A percentile compares a stretch with the other conserved stretches of the same genome.
phyloP scores from a whole-genome alignment of 2,329 filamentous ascomycete species.

The Ophiostoma ulmi region DNA sequence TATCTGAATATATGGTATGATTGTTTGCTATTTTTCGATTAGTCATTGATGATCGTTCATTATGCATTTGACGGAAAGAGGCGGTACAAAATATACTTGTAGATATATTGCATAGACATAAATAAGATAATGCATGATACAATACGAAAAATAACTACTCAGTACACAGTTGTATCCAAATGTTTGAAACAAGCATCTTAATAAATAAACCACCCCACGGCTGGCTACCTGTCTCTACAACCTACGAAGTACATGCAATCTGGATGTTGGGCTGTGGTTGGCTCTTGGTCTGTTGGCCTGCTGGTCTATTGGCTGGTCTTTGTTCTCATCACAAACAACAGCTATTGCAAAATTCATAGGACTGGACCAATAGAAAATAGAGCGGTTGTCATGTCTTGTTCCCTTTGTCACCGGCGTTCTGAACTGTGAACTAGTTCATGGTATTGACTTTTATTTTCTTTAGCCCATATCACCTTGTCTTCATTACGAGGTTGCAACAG shows the following conservation, averaged over 20 bases:
- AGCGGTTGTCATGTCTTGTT: not conserved
- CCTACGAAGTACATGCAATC: too few relatives aligned
- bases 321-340: not conserved
- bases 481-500: not conserved
- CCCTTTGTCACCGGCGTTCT: not conserved
- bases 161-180: too few relatives aligned
- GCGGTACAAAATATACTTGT: too few relatives aligned
- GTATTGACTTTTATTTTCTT: not conserved
- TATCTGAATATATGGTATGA: not conserved
- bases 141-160: too few relatives aligned
- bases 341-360: not conserved
- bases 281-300: too few relatives aligned
- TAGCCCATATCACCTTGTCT: not conserved
- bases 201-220: not conserved
- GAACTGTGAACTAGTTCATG: not conserved
- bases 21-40: too few relatives aligned
- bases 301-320: not conserved
- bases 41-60: too few relatives aligned
- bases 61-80: too few relatives aligned
- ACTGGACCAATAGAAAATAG: not conserved
- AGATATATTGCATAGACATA: too few relatives aligned
- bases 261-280: not conserved
- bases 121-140: too few relatives aligned
- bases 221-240: not conserved
- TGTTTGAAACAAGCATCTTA: too few relatives aligned